Evolutionary conservation across 2,329 filamentous ascomycete species (phyloP).

Genomic region (Cercospora nicotianae): DNA sequence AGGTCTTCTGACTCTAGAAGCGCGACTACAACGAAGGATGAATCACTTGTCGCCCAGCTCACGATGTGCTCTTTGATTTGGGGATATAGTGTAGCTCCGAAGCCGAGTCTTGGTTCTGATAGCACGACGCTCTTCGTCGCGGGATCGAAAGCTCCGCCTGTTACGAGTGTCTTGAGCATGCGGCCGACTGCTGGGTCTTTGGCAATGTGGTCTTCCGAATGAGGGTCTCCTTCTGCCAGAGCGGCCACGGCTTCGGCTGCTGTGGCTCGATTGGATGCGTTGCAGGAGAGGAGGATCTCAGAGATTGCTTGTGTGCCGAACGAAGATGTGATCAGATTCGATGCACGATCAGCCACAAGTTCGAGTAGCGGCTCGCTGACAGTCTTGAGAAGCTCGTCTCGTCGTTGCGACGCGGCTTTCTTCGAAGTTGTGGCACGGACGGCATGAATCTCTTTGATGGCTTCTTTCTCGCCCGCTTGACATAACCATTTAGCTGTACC

Average conservation of each 20-base stretch:
- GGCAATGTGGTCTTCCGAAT: slow-evolving; percentile 58
- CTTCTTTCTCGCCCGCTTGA: slow-evolving; percentile 59
- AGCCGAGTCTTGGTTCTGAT: slow-evolving; percentile 74
- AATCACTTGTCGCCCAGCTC: slow-evolving; percentile 81
- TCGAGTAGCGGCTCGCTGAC: slow-evolving; percentile 74
- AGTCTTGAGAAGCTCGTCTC: slow-evolving; percentile 71
- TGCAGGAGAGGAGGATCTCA: slow-evolving; percentile 76
- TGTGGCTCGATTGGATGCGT: slow-evolving; percentile 50
- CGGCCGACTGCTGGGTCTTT: slow-evolving; percentile 67
- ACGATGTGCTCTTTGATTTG: slow-evolving; percentile 73
- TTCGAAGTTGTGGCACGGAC: slow-evolving; percentile 85
- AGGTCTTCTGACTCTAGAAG: slow-evolving; percentile 67
- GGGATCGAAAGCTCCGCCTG: slow-evolving; percentile 83
- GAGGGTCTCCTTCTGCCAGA: slow-evolving; percentile 43
- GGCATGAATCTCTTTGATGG: slow-evolving; percentile 74
- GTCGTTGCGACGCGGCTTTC: slow-evolving; percentile 77
- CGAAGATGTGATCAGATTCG: slow-evolving; percentile 68
- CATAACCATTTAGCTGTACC: slow-evolving; percentile 63
- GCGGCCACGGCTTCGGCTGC: slow-evolving; percentile 67
- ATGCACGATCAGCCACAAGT: slow-evolving; percentile 67
- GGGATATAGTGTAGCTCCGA: slow-evolving; percentile 78
- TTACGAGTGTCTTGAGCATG: slow-evolving; percentile 87
- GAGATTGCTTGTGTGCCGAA: slow-evolving; percentile 86
- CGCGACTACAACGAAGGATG: slow-evolving; percentile 82
- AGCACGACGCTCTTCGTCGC: slow-evolving; percentile 67